Conservation (phyloP, 768 basidiomycete species). For the Amanita rubescens region DNA sequence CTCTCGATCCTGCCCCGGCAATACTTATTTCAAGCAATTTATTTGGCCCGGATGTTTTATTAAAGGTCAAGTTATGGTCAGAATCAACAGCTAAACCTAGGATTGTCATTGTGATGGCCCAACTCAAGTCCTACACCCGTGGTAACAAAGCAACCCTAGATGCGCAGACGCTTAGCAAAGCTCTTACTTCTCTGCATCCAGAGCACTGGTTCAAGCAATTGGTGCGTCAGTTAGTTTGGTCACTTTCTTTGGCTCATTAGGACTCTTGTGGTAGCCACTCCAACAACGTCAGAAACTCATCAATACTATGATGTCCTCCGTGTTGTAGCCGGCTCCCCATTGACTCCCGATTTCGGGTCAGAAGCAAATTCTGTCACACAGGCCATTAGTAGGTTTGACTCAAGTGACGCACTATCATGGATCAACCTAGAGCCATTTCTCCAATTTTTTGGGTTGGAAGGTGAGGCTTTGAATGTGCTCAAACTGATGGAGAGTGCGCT, state of each 20-base stretch:
- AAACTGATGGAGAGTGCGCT: background rate
- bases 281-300: conserved; percentile 10
- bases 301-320: conserved; percentile 11
- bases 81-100: no score
- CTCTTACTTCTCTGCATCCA: conserved; percentile 11
- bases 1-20: conserved; percentile 2
- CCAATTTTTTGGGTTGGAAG: background rate
- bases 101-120: conserved; percentile 13
- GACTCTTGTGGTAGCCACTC: background rate
- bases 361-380: background rate
- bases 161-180: conserved; percentile 1
- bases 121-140: conserved; percentile 10
- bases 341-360: conserved; percentile 9
- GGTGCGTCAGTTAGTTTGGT: conserved; percentile 3
- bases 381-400: conserved; percentile 5
- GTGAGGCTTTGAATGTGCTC: background rate
- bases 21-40: conserved; percentile 8
- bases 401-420: background rate
- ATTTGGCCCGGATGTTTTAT: conserved; percentile 11
- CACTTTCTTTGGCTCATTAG: background rate
- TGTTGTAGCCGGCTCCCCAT: conserved; percentile 11
- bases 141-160: background rate
- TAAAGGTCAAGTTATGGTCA: background rate
- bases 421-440: background rate
- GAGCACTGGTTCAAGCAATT: conserved; percentile 10